Evolutionary conservation across 257 asterid species (phyloP), one percentile per base, ranked within the genome.

Genomic region (Fraxinus pennsylvanica): DNA sequence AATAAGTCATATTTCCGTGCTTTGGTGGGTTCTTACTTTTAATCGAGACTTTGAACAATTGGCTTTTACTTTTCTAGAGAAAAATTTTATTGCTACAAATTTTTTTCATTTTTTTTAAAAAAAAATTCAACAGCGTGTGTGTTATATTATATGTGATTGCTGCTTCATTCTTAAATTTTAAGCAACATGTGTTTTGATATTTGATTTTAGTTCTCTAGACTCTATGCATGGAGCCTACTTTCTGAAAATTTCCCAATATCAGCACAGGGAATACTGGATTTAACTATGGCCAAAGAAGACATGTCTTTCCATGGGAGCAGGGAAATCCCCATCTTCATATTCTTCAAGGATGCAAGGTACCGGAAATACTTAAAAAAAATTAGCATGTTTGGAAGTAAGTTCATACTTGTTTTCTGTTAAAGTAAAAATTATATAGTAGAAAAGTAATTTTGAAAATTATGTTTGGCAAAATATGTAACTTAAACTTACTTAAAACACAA

Each of bases 311-410:
- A 9, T 25, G 68, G 68, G 19, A 22, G 68, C 68, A 61, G 33
- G 15, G 17, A 61, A 61, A 61, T 61, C 68, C 68, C 68, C 68
- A 25, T 61, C 35, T 25, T 61, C 35, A 61, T 61, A 10, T 61
- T 61, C 68, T 61, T 61, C 68, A 61, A 61, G 68, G 68, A 61
- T 10, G 68, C 68, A 61, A 61, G 68, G 68, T 61, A 61, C 14
- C 27, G 68, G 30, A 9, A 25, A 61, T 22, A 61, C 35, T 61
- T 21, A 1, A 59, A 39, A 39, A 52, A 52, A 14, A 0, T 2
- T 14, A 50, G 21, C 61, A 14, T 14, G 1, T 50, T 50, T 50
- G 61, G 21, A 50, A 41, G 47, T 41, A 54, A 54, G 9, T 54
- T 19, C 9, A 54, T 2, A 22, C 33, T 21, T 59, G 1, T 61